Base-by-base conservation (phyloP, 1,284 basidiomycete species). In the Ceraceosorus guamensis region DNA sequence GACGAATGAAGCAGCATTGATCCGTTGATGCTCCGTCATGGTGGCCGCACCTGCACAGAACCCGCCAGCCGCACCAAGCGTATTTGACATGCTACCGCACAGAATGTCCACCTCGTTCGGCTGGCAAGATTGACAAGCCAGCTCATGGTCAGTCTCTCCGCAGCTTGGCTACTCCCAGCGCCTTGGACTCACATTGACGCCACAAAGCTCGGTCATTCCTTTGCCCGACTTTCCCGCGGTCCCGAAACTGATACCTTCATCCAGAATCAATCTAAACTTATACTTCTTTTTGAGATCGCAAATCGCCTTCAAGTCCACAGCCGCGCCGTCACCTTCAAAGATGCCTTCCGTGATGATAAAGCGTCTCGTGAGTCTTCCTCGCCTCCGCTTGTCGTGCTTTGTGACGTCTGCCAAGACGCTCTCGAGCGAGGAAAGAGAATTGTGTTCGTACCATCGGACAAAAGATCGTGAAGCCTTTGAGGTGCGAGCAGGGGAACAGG, bases 271-370 rank as follows among this genome's bases (percentile, higher is more conserved):
- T 14, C 95, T 85, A 78, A 92, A 97, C 79, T 97, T 97, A 83
- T 90, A 89, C 78, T 92, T 91, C 67, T 83, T 80, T 81, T 96
- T 97, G 58, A 98, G 82, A 75, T 96, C 91, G 63, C 95, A 90
- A 57, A 97, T 81, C 76, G 86, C 88, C 10, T 91, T 91, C 35
- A 99, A 78, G 78, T 98, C 89, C 50, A 85, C 81, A 82, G 97
- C 89, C 57, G 84, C 84, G 34, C 93, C 93, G 68, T 97, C 91
- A 69, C 86, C 87, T 78, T 97, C 92, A 72, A 96, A 98, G 53
- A 98, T 86, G 52, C 93, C 95, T 76, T 98, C 95, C 0, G 93
- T 92, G 56, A 98, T 84, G 72, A 99, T 98, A 77, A 98, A 98
- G 43, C 89, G 83, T 60, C 91, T 83, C 0, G 91, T 95, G 66